Evolutionary conservation across 192 early-diverging fungal genomes (phyloP).

Genomic region (Coemansia erecta): DNA sequence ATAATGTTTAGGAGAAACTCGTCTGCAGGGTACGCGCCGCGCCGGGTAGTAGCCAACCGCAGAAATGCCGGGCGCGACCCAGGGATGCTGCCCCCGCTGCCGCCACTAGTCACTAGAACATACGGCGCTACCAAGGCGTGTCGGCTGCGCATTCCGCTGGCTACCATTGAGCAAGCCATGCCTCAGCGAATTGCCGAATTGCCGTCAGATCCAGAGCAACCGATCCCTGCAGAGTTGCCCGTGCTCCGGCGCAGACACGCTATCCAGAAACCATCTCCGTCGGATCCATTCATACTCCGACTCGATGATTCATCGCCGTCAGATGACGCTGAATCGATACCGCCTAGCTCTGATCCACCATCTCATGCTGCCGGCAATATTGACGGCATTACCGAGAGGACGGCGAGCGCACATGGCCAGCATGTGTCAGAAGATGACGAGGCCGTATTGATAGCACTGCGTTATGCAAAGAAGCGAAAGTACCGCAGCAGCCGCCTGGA

Average conservation of each 20-base stretch:
- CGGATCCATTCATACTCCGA: too few relatives aligned
- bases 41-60: conserved; percentile 20
- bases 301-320: neutral
- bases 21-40: neutral
- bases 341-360: neutral
- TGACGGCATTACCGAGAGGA: neutral
- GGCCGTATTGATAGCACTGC: too few relatives aligned
- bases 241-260: too few relatives aligned
- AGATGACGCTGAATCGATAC: too few relatives aligned
- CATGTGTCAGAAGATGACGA: too few relatives aligned
- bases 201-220: too few relatives aligned
- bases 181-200: too few relatives aligned
- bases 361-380: neutral
- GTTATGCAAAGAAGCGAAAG: too few relatives aligned
- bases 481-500: neutral
- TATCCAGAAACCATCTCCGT: too few relatives aligned
- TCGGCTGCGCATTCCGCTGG: conserved; percentile 2
- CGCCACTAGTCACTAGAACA: conserved; percentile 22
- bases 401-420: too few relatives aligned
- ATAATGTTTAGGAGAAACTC: too few relatives aligned
- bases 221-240: too few relatives aligned
- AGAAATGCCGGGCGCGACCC: conserved; percentile 21
- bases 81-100: conserved; percentile 29
- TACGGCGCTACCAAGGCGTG: conserved; percentile 8
- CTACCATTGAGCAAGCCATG: neutral